Evolutionary conservation across 176 grass and related monocot genomes (phyloP).

Genomic region (Aechmea fasciata): DNA sequence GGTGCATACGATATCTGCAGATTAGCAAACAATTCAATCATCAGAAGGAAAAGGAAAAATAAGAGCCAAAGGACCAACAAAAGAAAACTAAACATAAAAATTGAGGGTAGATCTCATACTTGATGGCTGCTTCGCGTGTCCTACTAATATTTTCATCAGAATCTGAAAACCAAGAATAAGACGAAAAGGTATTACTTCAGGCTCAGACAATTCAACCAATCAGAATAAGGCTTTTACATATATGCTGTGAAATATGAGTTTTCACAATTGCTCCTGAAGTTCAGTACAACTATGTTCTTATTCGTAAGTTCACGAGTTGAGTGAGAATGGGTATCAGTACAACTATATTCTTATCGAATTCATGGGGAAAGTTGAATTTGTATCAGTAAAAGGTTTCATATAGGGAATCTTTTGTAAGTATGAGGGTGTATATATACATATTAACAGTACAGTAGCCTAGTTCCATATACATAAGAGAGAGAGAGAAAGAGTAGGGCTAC

Average conservation of each 20-base stretch:
- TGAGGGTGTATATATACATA: no score
- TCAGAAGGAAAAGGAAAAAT: not conserved
- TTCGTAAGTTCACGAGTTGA: no score
- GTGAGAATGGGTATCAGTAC: no score
- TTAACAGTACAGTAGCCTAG: no score
- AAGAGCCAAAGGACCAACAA: not conserved
- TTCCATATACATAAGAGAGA: no score
- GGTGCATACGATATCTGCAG: conserved; percentile 64
- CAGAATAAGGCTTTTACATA: not conserved
- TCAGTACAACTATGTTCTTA: no score
- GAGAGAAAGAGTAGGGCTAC: no score
- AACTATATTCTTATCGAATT: no score
- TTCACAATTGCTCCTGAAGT: no score
- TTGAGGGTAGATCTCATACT: conserved; percentile 26
- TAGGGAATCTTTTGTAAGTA: no score
- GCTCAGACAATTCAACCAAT: not conserved
- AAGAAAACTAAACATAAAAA: not conserved
- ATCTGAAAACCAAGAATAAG: conserved; percentile 39
- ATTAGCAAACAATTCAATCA: not conserved
- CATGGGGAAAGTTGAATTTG: no score
- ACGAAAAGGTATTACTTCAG: not conserved
- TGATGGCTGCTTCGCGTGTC: conserved; percentile 65
- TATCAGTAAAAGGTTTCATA: no score
- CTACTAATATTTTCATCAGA: conserved; percentile 44
- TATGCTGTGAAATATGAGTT: not conserved